Conservation (phyloP, 805 yeast genomes). For the Candida adriatica region DNA sequence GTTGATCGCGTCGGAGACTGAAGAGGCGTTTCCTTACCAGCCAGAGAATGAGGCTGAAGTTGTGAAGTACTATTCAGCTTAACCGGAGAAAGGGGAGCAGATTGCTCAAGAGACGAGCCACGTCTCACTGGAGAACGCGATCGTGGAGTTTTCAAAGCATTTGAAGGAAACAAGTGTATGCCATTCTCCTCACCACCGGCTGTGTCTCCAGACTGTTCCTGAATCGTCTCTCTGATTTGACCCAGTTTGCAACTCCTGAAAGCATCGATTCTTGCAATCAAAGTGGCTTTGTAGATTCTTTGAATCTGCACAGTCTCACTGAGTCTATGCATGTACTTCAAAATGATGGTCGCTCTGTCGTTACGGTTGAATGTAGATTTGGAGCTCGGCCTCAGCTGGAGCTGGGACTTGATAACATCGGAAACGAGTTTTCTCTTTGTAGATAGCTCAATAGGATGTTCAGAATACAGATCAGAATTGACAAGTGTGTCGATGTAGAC, state of each 20-base stretch:
- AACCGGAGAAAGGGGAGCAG: slow-evolving; percentile 11
- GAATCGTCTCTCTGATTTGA: slow-evolving; percentile 10
- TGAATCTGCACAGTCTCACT: slow-evolving; percentile 63
- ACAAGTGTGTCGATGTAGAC: slow-evolving; percentile 40
- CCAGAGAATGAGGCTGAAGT: not conserved
- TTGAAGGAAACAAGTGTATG: slow-evolving; percentile 15
- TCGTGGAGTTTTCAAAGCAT: slow-evolving; percentile 11
- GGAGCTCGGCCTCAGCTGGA: slow-evolving; percentile 16
- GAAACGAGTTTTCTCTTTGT: slow-evolving; percentile 34
- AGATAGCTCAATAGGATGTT: slow-evolving; percentile 40
- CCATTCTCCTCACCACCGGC: slow-evolving; percentile 5
- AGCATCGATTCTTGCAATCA: slow-evolving; percentile 17
- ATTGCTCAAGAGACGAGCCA: slow-evolving; percentile 6
- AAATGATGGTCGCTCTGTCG: slow-evolving; percentile 39
- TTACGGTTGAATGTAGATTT: slow-evolving; percentile 27
- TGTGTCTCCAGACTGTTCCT: slow-evolving; percentile 3
- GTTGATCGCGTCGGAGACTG: slow-evolving; percentile 9
- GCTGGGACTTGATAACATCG: slow-evolving; percentile 27
- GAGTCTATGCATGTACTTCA: slow-evolving; percentile 39
- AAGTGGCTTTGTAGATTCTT: slow-evolving; percentile 47
- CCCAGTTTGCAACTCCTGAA: slow-evolving; percentile 8
- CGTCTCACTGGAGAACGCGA: slow-evolving; percentile 20
- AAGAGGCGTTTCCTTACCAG: slow-evolving; percentile 9
- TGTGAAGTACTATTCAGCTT: slow-evolving; percentile 7
- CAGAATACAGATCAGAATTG: slow-evolving; percentile 46